Evolutionary conservation across 176 grass and related monocot genomes (phyloP), one percentile per base, ranked within the genome.

Genomic region (sorghum (Sorghum bicolor)): DNA sequence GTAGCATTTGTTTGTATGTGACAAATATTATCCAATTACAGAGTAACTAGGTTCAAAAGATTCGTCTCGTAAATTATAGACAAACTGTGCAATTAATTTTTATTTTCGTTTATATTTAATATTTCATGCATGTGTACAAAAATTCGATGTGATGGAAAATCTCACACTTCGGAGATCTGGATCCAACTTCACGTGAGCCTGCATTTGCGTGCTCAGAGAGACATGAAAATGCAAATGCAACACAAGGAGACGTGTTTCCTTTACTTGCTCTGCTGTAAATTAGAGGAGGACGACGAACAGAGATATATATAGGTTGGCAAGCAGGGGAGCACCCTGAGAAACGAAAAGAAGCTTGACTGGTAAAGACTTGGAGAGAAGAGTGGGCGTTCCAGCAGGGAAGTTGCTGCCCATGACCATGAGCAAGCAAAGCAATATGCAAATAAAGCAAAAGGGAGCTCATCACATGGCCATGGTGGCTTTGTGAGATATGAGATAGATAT

Each of bases 121-220:
- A n/a, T n/a, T n/a, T n/a, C n/a, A n/a, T n/a, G n/a, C n/a, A n/a
- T n/a, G n/a, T n/a, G n/a, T n/a, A n/a, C n/a, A n/a, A n/a, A n/a
- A n/a, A n/a, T n/a, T n/a, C n/a, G n/a, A n/a, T n/a, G n/a, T n/a
- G n/a, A n/a, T n/a, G n/a, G n/a, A n/a, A n/a, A n/a, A n/a, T n/a
- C n/a, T n/a, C n/a, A n/a, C n/a, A n/a, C n/a, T n/a, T n/a, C n/a
- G n/a, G n/a, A n/a, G n/a, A 65, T 30, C 15, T 66, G 10, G 31
- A 34, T 19, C 14, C 50, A 2, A 22, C 33, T 69, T 39, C 67
- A 70, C 67, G 67, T n/a, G 20, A 38, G 66, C 8, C 65, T 38
- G 37, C 70, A 29, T 72, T 43, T 72, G 70, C 70, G 70, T 72
- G 70, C 39, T 72, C 1, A 45, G 70, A 29, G 70, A 72, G 69